Evolutionary conservation across 805 yeast genomes (phyloP).

Genomic region (Metschnikowia proteae): DNA sequence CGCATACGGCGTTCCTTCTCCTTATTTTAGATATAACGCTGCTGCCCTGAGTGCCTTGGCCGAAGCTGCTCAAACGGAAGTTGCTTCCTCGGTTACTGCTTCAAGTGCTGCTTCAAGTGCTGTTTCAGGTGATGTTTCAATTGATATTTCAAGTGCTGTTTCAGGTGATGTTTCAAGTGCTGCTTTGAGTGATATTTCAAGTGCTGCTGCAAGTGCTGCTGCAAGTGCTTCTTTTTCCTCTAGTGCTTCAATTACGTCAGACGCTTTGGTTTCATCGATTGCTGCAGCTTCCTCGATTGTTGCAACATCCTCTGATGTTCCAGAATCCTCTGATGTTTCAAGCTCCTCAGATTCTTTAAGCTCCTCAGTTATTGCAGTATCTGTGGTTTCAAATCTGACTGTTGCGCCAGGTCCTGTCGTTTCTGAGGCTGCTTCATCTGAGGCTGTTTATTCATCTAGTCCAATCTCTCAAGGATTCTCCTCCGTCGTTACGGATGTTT

Average conservation of each 20-base stretch:
- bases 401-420: background rate
- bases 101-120: constrained; percentile 1
- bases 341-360: background rate
- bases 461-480: background rate
- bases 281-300: background rate
- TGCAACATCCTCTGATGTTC: background rate
- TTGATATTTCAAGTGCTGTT: background rate
- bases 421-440: constrained; percentile 1
- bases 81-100: constrained; percentile 1
- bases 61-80: constrained; percentile 4
- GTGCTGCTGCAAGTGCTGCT: no score
- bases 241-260: background rate
- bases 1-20: constrained; percentile 10
- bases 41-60: constrained; percentile 5
- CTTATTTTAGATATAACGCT: constrained; percentile 20
- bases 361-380: background rate
- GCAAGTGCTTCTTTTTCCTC: background rate
- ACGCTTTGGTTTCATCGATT: no score
- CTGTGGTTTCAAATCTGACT: background rate
- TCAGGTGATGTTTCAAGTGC: background rate
- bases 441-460: background rate
- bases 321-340: background rate
- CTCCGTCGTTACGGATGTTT: background rate
- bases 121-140: background rate
- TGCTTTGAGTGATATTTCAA: no score